Base-by-base conservation (phyloP, 169 alveolate genomes). In the Ichthyophthirius multifiliis region DNA sequence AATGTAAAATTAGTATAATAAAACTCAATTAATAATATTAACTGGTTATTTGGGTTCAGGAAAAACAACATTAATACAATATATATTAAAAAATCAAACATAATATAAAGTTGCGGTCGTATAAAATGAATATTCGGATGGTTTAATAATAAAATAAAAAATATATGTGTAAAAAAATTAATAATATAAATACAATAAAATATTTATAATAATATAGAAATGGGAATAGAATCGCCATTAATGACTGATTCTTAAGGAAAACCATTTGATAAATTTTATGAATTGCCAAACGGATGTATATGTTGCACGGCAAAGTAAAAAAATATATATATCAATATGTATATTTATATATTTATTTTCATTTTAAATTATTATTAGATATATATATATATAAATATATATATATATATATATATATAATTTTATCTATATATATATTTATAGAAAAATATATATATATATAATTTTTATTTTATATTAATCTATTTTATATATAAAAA, bases 271-370 rank as follows among this genome's bases (percentile, higher is more conserved):
- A 93, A 90, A 48, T 89, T 90, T 76, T 91, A 82, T 65, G 98
- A 95, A 84, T 83, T 95, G 18, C 98, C 98, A 10, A 95, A 94
- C 87, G 98, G 98, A 20, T 95, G 98, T 71, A 89, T 95, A 15
- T 95, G 98, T 65, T 95, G 98, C 65, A 85, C 97, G 34, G 92
- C 91, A 5, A 94, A 94, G 93, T 83, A 83, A 71, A n/a, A n/a
- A n/a, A n/a, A n/a, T n/a, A n/a, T n/a, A n/a, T n/a, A n/a, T n/a
- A n/a, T n/a, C n/a, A n/a, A n/a, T n/a, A n/a, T n/a, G n/a, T n/a
- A n/a, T n/a, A n/a, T n/a, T n/a, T n/a, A n/a, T n/a, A n/a, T n/a
- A n/a, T n/a, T n/a, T n/a, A n/a, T n/a, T n/a, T n/a, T n/a, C n/a
- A n/a, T n/a, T n/a, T n/a, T n/a, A n/a, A n/a, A n/a, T n/a, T n/a